phyloP scores from a whole-genome alignment of 257 asterid genomes.

The Apocynum venetum region DNA sequence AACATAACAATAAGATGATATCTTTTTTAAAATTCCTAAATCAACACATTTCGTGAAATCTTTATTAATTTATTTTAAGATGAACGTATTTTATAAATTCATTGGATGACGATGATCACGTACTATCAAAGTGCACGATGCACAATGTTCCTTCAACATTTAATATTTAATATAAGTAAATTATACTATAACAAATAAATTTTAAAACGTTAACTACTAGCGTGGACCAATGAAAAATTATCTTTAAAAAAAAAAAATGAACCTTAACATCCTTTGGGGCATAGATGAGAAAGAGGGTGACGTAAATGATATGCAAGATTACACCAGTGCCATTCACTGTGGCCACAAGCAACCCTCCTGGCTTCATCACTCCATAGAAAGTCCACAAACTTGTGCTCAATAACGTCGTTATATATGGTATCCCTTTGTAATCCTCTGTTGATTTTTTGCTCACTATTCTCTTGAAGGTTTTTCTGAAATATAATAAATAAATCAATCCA shows the following conservation, averaged over 20 bases:
- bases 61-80: no score
- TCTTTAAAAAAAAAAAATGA: not conserved
- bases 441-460: slow-evolving; percentile 46
- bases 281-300: slow-evolving; percentile 48
- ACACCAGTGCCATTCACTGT: slow-evolving; percentile 67
- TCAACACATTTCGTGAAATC: no score
- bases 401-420: slow-evolving; percentile 48
- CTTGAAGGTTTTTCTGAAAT: slow-evolving; percentile 44
- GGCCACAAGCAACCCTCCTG: slow-evolving; percentile 49
- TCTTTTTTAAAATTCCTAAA: no score
- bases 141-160: no score
- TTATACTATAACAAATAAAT: no score
- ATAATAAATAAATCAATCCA: not conserved
- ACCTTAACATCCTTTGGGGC: slow-evolving; percentile 54
- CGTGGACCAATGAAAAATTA: no score
- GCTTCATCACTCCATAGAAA: slow-evolving; percentile 54
- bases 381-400: slow-evolving; percentile 58
- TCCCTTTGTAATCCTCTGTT: slow-evolving; percentile 50
- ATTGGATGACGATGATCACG: no score
- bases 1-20: no score
- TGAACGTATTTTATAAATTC: no score
- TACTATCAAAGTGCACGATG: no score
- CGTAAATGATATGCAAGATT: slow-evolving; percentile 48
- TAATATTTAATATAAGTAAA: no score
- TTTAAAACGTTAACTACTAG: no score